Evolutionary conservation across 139 green algal species (phyloP), one percentile per base, ranked within the genome.

Genomic region (Auxenochlorella protothecoides): DNA sequence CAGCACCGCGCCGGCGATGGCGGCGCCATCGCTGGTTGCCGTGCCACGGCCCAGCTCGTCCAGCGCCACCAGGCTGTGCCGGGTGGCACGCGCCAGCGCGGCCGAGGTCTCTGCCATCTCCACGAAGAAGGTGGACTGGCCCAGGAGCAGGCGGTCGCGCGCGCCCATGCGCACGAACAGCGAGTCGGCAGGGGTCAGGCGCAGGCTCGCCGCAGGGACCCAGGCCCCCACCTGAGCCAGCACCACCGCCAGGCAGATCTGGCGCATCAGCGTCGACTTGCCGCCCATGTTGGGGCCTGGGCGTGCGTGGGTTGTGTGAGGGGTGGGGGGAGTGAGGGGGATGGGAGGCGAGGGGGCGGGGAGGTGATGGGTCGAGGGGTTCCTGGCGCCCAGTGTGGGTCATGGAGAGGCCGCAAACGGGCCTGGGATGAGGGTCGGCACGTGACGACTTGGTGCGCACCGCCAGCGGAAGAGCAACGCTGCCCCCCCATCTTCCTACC

Each of bases 271-370:
- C 5, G 94, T 98, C 72, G 79, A 89, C 81, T 98, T 98, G 76
- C 94, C 94, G 64, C 94, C 95, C 95, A 98, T 99, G 85, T 99
- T 99, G 68, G 95, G 93, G 3, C 95, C 89, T 68, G 85, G 80
- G 27, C 27, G 27, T 2, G 27, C 27, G 27, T 44, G 27, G 27
- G n/a, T 12, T 10, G 51, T 14, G 53, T 7, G 15, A 4, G 13
- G 63, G 63, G 63, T 11, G n/a, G 54, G 55, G 3, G 16, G 16
- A 60, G 60, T 14, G 59, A 6, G 59, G 13, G 4, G 14, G n/a
- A 13, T 62, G 65, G 6, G n/a, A 2, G 27, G 64, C 9, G 8
- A 44, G 66, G 66, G 44, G 57, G 9, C 9, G 57, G 9, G 57
- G 11, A 11, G 9, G 10, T 53, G 66, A 13, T 52, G 27, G 53